phyloP scores from a whole-genome alignment of 345 rosid genomes.

The Raphanus sativus region DNA sequence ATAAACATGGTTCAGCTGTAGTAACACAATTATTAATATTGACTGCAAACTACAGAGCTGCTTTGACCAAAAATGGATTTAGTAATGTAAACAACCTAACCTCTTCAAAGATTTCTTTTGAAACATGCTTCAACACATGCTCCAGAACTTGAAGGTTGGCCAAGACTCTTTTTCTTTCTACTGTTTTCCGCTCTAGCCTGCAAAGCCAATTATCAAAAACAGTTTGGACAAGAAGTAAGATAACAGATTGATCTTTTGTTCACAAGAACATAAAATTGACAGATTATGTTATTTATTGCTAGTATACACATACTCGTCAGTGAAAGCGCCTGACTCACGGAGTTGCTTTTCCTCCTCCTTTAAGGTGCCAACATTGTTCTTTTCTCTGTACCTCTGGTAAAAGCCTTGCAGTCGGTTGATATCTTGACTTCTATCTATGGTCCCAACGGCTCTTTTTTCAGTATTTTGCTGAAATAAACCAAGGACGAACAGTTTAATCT shows the following conservation, averaged over 20 bases:
- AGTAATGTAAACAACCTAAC: conserved; percentile 44
- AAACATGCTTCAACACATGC: conserved; percentile 72
- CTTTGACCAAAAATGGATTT: not conserved
- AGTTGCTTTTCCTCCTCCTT: conserved; percentile 79
- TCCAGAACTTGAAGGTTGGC: conserved; percentile 85
- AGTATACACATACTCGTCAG: conserved; percentile 50
- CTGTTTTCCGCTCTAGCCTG: conserved; percentile 83
- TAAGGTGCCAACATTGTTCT: conserved; percentile 67
- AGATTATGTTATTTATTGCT: not conserved
- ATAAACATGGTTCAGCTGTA: conserved; percentile 75
- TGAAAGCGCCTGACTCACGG: conserved; percentile 69
- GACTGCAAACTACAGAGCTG: conserved; percentile 10
- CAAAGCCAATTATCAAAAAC: conserved; percentile 32
- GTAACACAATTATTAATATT: not conserved
- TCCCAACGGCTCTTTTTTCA: conserved; percentile 79
- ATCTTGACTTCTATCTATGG: conserved; percentile 89
- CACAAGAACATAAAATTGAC: too few species aligned
- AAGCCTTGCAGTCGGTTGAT: conserved; percentile 74
- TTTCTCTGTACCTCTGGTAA: conserved; percentile 77
- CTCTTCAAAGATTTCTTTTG: conserved; percentile 84
- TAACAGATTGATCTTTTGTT: not conserved
- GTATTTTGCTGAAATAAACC: conserved; percentile 87
- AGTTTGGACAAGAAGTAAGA: not conserved
- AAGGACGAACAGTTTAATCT: conserved; percentile 3
- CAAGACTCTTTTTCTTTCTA: conserved; percentile 77